Evolutionary conservation across 768 basidiomycete species (phyloP).

Genomic region (Dentipellis fragilis): DNA sequence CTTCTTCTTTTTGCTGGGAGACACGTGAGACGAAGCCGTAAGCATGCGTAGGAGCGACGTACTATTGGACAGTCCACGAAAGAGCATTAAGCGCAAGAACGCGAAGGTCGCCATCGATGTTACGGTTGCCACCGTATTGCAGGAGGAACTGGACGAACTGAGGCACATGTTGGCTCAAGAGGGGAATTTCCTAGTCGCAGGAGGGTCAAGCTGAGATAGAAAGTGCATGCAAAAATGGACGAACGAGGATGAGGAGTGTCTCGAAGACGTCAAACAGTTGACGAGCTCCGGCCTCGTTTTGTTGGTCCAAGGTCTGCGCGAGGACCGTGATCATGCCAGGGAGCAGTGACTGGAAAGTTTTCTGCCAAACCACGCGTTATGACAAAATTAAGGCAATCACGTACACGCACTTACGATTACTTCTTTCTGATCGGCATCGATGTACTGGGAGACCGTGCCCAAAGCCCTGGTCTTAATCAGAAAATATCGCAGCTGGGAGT

Average conservation of each 20-base stretch:
- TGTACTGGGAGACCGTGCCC: conserved; percentile 88
- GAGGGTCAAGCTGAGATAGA: background rate
- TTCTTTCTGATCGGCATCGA: conserved; percentile 77
- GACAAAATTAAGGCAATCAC: background rate
- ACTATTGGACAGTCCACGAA: conserved; percentile 97
- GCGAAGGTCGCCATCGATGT: conserved; percentile 70
- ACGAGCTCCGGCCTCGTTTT: conserved; percentile 74
- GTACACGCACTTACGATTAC: conserved; percentile 55
- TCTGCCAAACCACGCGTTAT: conserved; percentile 30
- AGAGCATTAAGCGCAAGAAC: conserved; percentile 88
- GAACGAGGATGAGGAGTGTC: conserved; percentile 84
- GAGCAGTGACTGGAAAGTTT: conserved; percentile 79
- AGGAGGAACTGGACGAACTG: conserved; percentile 86
- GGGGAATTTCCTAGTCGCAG: conserved; percentile 72
- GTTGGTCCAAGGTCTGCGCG: conserved; percentile 67
- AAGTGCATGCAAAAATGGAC: conserved; percentile 15
- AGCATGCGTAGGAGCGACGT: conserved; percentile 19
- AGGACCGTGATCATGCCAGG: conserved; percentile 86
- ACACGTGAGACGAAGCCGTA: conserved; percentile 5
- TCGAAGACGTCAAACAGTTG: conserved; percentile 94
- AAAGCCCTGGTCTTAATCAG: conserved; percentile 44
- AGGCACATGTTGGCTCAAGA: conserved; percentile 80
- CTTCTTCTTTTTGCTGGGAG: conserved; percentile 85
- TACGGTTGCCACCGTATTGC: conserved; percentile 67
- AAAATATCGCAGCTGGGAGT: background rate